A percentile compares a stretch with the other conserved stretches of the same genome.
phyloP scores from a whole-genome alignment of 768 basidiomycete genomes.

The Megacollybia marginata region DNA sequence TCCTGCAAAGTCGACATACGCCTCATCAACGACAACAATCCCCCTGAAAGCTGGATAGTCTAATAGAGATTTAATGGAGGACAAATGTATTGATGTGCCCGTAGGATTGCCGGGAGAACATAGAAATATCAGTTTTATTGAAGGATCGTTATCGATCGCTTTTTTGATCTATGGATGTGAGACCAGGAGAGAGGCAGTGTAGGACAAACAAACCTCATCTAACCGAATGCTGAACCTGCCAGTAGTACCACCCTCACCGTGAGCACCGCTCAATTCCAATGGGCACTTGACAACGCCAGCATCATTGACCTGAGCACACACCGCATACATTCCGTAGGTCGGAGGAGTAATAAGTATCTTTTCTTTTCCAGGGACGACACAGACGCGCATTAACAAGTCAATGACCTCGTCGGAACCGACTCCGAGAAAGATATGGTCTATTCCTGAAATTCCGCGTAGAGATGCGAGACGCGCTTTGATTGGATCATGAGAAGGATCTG shows the following conservation, averaged over 20 bases:
- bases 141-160: constrained; percentile 58
- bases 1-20: constrained; percentile 90
- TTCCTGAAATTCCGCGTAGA: constrained; percentile 59
- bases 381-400: constrained; percentile 87
- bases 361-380: constrained; percentile 73
- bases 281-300: constrained; percentile 73
- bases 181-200: background rate
- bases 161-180: constrained; percentile 53
- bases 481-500: constrained; percentile 77
- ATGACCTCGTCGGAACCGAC: constrained; percentile 97
- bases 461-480: constrained; percentile 73
- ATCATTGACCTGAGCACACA: constrained; percentile 95
- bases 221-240: constrained; percentile 72
- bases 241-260: constrained; percentile 66
- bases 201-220: constrained; percentile 47
- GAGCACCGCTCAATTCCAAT: constrained; percentile 46
- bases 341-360: constrained; percentile 88
- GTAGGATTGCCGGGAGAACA: constrained; percentile 98
- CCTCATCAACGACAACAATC: constrained; percentile 91
- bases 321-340: constrained; percentile 96
- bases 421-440: constrained; percentile 80
- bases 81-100: constrained; percentile 75
- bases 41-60: constrained; percentile 83
- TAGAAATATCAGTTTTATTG: constrained; percentile 87
- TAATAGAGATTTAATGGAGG: constrained; percentile 59